Conservation (phyloP, 257 asterid genomes). For the Paraleonurus japonicus region DNA sequence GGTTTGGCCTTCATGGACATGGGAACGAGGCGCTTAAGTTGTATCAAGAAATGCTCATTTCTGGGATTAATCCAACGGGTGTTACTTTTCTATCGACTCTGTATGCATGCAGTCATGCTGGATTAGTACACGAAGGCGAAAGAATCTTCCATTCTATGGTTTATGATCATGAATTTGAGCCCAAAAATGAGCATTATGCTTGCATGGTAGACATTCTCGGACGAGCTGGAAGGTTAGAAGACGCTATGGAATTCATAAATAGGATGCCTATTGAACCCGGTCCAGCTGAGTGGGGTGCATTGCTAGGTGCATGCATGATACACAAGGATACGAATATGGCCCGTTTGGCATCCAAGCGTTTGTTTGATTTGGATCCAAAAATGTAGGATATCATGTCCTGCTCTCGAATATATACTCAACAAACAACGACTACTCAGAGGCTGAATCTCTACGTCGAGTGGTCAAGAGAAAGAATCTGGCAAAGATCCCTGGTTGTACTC, state of each 20-base stretch:
- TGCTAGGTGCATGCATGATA: constrained; percentile 84
- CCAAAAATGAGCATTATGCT: constrained; percentile 76
- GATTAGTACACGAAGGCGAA: constrained; percentile 83
- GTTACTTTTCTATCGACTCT: constrained; percentile 67
- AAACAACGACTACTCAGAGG: constrained; percentile 66
- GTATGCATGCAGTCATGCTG: constrained; percentile 92
- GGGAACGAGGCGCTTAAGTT: constrained; percentile 65
- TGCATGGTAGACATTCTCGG: constrained; percentile 94
- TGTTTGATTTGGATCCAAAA: constrained; percentile 73
- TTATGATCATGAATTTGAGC: constrained; percentile 51
- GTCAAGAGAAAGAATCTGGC: constrained; percentile 54
- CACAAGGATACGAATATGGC: constrained; percentile 73
- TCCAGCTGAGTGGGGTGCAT: constrained; percentile 86
- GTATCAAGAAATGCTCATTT: constrained; percentile 52
- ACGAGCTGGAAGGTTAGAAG: constrained; percentile 69
- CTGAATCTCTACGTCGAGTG: constrained; percentile 67
- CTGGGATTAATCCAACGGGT: constrained; percentile 54
- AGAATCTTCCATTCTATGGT: constrained; percentile 57
- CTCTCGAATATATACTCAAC: constrained; percentile 75
- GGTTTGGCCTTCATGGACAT: constrained; percentile 82
- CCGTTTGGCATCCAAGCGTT: constrained; percentile 56
- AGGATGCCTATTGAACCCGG: constrained; percentile 68
- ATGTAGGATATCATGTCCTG: constrained; percentile 73
- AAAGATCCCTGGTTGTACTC: constrained; percentile 76
- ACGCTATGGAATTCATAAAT: constrained; percentile 59